These are phyloP conservation scores for Dendrobium huoshanense DNA, from an alignment of 106 monocot genomes.

Conservation along the genomic window DNA sequence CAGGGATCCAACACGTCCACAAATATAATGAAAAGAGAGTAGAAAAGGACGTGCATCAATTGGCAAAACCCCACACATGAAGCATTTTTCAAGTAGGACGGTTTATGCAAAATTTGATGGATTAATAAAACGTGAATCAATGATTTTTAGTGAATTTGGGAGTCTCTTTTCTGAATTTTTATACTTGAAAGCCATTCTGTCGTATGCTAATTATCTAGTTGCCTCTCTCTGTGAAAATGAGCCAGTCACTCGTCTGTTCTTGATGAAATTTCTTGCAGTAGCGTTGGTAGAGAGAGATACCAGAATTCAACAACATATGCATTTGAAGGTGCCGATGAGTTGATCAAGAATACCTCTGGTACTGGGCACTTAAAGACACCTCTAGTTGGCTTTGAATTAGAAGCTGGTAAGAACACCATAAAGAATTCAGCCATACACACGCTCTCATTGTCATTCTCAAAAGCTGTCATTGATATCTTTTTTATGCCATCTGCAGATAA, in stretches of 20 bases:
- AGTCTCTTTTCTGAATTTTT: no score
- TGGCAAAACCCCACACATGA: no score
- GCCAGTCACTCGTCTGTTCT: neutral
- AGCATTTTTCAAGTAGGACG: no score
- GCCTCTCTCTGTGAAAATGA: neutral
- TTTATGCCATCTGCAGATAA: neutral
- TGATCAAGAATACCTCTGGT: constrained; percentile 18
- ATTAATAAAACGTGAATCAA: no score
- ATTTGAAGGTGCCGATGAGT: constrained; percentile 13
- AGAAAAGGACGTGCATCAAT: no score
- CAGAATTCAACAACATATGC: constrained; percentile 16
- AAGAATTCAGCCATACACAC: neutral
- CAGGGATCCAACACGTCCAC: no score
- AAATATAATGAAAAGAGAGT: no score
- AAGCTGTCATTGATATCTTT: neutral
- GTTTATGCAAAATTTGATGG: no score
- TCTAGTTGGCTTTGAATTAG: constrained; percentile 13
- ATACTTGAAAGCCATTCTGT: no score
- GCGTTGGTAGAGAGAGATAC: constrained; percentile 20
- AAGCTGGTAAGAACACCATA: constrained; percentile 36
- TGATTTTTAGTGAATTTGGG: no score
- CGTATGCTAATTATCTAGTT: neutral
- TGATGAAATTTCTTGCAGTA: constrained; percentile 23
- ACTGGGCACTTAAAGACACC: neutral
- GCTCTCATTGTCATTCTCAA: neutral